Conservation (phyloP, 1,284 basidiomycete genomes). For the Boletellus deceptivus region DNA sequence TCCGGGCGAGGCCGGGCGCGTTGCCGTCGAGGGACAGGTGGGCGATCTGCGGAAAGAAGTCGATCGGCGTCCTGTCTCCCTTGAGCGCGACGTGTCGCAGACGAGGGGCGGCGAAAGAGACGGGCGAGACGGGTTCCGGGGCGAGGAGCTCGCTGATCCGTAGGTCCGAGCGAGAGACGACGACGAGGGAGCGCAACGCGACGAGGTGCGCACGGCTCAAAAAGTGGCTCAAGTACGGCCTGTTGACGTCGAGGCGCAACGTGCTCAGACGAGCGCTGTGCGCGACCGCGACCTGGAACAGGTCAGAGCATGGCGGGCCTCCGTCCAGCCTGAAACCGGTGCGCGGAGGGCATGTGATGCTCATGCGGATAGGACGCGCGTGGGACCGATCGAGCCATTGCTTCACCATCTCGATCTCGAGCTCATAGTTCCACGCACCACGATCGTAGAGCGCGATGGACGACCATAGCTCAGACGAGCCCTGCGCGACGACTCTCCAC, state of each 20-base stretch:
- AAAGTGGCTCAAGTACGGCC: constrained; percentile 21
- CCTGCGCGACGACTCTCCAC: constrained; percentile 27
- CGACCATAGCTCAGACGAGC: constrained; percentile 32
- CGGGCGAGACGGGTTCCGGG: neutral
- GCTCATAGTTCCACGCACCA: constrained; percentile 29
- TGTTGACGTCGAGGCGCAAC: constrained; percentile 18
- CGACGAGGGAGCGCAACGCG: constrained; percentile 15
- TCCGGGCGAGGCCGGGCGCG: constrained; percentile 14
- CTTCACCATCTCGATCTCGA: constrained; percentile 26
- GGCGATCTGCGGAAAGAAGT: constrained; percentile 24
- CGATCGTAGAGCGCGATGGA: constrained; percentile 26
- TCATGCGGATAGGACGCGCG: constrained; percentile 25
- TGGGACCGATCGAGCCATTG: constrained; percentile 22
- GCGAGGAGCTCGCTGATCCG: constrained; percentile 8
- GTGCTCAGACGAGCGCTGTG: constrained; percentile 23
- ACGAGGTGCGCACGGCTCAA: constrained; percentile 12
- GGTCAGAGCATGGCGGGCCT: constrained; percentile 12
- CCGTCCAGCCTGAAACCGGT: constrained; percentile 19
- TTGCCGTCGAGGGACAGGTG: constrained; percentile 25
- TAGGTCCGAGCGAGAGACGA: constrained; percentile 16
- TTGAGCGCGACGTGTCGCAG: constrained; percentile 18
- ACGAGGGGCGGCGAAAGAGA: constrained; percentile 13
- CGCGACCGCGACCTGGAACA: constrained; percentile 22
- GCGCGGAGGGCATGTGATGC: constrained; percentile 19
- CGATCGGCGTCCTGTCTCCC: constrained; percentile 11